These are phyloP conservation scores for Trichoderma sp. DNA, from an alignment of 2,329 filamentous ascomycete species.

Conservation along the genomic window DNA sequence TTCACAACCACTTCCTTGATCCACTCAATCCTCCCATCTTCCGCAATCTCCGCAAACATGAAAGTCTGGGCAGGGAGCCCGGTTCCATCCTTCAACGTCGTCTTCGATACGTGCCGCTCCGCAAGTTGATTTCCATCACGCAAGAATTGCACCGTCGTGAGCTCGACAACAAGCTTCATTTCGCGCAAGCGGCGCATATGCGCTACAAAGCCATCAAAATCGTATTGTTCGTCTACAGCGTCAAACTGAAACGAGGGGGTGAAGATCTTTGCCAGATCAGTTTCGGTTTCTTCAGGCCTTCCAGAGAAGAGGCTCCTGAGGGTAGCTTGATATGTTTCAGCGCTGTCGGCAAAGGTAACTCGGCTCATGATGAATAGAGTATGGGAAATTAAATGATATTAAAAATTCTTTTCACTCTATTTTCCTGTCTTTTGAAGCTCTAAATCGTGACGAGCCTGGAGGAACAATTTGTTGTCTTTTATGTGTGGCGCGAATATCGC, in stretches of 20 bases:
- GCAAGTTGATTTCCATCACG: constrained; percentile 28
- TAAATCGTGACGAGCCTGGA: neutral
- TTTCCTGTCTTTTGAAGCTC: too few species aligned
- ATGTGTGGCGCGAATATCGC: neutral
- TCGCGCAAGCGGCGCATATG: constrained; percentile 28
- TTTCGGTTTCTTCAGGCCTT: constrained; percentile 22
- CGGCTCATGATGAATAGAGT: neutral
- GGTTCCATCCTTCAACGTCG: constrained; percentile 21
- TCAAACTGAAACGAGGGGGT: constrained; percentile 13
- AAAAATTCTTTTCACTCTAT: neutral
- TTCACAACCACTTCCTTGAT: constrained; percentile 23
- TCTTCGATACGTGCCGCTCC: constrained; percentile 23
- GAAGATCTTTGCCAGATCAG: constrained; percentile 25
- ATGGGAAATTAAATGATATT: neutral
- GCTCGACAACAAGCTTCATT: constrained; percentile 19
- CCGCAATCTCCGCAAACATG: constrained; percentile 28
- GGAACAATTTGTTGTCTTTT: neutral
- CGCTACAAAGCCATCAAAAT: constrained; percentile 26
- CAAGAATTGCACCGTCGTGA: constrained; percentile 26
- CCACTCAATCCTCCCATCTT: constrained; percentile 27
- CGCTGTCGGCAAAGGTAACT: constrained; percentile 27
- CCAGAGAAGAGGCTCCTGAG: constrained; percentile 28
- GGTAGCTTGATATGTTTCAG: constrained; percentile 26
- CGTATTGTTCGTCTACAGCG: constrained; percentile 11
- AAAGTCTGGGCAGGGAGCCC: constrained; percentile 22